Evolutionary conservation across 768 basidiomycete genomes (phyloP).

Genomic region (Mycena polygramma): DNA sequence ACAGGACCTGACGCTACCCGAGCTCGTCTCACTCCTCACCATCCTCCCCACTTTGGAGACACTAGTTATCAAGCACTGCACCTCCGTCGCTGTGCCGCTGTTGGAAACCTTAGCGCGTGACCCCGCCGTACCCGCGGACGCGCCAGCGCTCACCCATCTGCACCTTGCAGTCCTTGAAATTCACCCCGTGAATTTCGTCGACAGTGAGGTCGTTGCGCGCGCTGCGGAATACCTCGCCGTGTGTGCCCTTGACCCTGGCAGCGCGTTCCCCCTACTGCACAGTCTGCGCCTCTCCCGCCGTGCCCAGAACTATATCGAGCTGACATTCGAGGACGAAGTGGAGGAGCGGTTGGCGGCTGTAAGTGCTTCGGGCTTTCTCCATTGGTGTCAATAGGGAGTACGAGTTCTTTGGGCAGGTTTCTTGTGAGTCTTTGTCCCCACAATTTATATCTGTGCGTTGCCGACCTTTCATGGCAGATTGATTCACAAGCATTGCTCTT

Average conservation of each 20-base stretch:
- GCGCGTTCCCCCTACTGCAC: background rate
- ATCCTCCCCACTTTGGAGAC: background rate
- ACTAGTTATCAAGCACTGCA: background rate
- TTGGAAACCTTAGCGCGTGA: background rate
- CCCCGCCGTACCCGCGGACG: too few relatives aligned
- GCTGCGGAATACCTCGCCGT: background rate
- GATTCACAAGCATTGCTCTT: too few relatives aligned
- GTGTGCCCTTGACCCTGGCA: too few relatives aligned
- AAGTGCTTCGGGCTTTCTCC: constrained; percentile 2
- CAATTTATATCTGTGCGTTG: too few relatives aligned
- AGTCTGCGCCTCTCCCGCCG: background rate
- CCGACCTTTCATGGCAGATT: too few relatives aligned
- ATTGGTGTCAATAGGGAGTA: too few relatives aligned
- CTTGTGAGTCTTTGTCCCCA: too few relatives aligned
- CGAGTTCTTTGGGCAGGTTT: too few relatives aligned
- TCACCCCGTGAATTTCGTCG: background rate
- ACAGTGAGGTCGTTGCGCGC: background rate
- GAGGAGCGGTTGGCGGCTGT: background rate
- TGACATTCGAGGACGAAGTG: background rate
- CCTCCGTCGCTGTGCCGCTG: background rate
- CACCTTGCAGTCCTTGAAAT: background rate
- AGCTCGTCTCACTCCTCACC: background rate
- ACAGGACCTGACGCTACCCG: background rate
- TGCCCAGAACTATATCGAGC: background rate
- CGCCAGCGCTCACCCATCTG: background rate